phyloP scores from a whole-genome alignment of 1,284 basidiomycete genomes.

The Cryptococcus neoformans region DNA sequence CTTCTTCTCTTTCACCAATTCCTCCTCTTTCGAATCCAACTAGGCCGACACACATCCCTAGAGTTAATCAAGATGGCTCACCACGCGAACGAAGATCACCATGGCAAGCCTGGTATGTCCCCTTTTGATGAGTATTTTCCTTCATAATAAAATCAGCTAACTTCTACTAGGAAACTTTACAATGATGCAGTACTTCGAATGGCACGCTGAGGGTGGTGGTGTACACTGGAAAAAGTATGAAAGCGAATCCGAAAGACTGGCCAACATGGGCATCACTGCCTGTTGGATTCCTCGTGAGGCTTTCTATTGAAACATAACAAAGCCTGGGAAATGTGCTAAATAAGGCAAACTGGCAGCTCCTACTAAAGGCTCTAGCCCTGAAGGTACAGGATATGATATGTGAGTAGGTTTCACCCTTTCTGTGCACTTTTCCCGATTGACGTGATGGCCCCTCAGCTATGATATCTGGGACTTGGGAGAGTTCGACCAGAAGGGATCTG shows the following conservation, averaged over 20 bases:
- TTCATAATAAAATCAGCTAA: background rate
- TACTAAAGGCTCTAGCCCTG: slow-evolving; percentile 43
- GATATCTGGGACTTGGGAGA: slow-evolving; percentile 87
- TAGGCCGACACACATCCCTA: background rate
- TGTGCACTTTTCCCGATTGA: background rate
- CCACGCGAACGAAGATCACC: slow-evolving; percentile 21
- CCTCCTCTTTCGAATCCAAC: background rate
- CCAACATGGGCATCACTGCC: slow-evolving; percentile 77
- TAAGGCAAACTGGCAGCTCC: slow-evolving; percentile 25
- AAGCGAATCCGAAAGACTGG: slow-evolving; percentile 64
- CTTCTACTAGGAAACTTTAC: slow-evolving; percentile 34
- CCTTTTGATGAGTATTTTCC: no score
- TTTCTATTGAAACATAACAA: background rate
- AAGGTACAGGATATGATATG: slow-evolving; percentile 48
- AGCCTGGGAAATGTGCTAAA: background rate
- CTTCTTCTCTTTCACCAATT: background rate
- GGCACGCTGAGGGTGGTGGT: slow-evolving; percentile 39
- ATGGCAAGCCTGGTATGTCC: slow-evolving; percentile 16
- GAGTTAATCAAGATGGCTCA: slow-evolving; percentile 13
- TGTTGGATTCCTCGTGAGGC: slow-evolving; percentile 58
- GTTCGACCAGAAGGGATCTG: slow-evolving; percentile 79
- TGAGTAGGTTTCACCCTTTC: slow-evolving; percentile 22
- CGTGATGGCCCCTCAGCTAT: slow-evolving; percentile 37
- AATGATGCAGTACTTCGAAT: slow-evolving; percentile 50
- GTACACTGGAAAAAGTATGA: slow-evolving; percentile 72